A percentile compares a stretch with the other conserved stretches of the same genome.
These are phyloP conservation scores for Cystobasidium pallidum DNA, from an alignment of 1,284 basidiomycete genomes.

Conservation along the genomic window DNA sequence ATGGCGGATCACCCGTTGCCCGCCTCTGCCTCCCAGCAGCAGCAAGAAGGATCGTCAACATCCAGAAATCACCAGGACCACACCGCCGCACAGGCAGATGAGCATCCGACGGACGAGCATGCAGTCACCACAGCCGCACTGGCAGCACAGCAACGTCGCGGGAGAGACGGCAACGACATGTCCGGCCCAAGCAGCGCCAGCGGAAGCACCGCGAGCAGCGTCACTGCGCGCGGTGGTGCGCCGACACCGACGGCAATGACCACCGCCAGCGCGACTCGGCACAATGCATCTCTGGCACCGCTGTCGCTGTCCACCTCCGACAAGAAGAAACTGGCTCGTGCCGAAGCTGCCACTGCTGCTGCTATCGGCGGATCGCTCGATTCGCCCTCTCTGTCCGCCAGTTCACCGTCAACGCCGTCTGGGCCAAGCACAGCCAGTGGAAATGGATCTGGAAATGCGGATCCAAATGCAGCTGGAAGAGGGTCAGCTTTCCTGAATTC, in stretches of 20 bases:
- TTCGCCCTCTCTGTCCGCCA: neutral
- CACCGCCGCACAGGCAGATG: neutral
- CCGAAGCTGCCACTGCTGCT: slow-evolving; percentile 8
- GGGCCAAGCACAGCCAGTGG: neutral
- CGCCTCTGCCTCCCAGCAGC: neutral
- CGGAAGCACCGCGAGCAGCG: neutral
- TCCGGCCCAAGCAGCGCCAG: neutral
- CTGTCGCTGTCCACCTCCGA: neutral
- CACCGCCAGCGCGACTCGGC: neutral
- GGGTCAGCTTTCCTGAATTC: neutral
- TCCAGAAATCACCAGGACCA: slow-evolving; percentile 3
- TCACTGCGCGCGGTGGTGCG: neutral
- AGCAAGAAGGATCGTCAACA: neutral
- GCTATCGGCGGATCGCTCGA: neutral
- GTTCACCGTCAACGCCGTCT: neutral
- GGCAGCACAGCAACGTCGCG: neutral
- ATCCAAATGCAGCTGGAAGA: neutral
- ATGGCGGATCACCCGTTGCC: neutral
- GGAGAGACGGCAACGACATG: neutral
- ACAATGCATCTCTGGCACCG: neutral
- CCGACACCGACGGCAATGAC: neutral
- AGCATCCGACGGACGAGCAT: neutral
- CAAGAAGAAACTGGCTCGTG: neutral
- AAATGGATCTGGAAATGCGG: neutral
- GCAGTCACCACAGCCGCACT: slow-evolving; percentile 4